Conservation (phyloP, 179 eudicot genomes). For the Silene noctiflora region DNA sequence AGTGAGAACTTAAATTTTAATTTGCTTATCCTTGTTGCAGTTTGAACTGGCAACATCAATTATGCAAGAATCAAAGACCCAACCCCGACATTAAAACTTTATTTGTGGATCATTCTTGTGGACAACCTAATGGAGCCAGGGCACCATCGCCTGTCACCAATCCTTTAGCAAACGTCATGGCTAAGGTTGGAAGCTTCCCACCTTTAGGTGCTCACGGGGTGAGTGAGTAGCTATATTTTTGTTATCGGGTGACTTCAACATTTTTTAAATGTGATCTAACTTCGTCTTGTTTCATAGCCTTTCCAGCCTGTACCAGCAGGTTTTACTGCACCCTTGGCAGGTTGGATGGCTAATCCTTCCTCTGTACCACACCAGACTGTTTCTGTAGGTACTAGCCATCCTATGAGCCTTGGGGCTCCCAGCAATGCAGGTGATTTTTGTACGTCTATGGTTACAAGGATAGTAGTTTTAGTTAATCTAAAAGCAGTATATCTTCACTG, state of each 20-base stretch:
- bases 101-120: constrained; percentile 40
- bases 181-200: constrained; percentile 35
- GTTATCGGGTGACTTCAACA: not conserved
- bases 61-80: constrained; percentile 40
- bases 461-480: not conserved
- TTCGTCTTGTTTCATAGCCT: constrained; percentile 26
- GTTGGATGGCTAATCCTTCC: constrained; percentile 37
- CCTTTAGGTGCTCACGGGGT: constrained; percentile 43
- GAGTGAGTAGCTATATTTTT: constrained; percentile 10
- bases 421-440: constrained; percentile 30
- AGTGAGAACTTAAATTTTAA: not conserved
- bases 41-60: constrained; percentile 42
- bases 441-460: not conserved
- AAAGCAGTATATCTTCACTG: not conserved
- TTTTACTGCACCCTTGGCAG: constrained; percentile 34
- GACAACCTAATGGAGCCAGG: constrained; percentile 39
- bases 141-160: constrained; percentile 37
- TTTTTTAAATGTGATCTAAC: constrained; percentile 14
- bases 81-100: constrained; percentile 38
- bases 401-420: constrained; percentile 33
- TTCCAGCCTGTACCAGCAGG: constrained; percentile 34
- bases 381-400: constrained; percentile 30
- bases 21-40: constrained; percentile 22
- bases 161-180: constrained; percentile 29
- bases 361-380: constrained; percentile 33